Evolutionary conservation across 176 grass and related monocot species (phyloP).

Genomic region (Oryza australiensis): DNA sequence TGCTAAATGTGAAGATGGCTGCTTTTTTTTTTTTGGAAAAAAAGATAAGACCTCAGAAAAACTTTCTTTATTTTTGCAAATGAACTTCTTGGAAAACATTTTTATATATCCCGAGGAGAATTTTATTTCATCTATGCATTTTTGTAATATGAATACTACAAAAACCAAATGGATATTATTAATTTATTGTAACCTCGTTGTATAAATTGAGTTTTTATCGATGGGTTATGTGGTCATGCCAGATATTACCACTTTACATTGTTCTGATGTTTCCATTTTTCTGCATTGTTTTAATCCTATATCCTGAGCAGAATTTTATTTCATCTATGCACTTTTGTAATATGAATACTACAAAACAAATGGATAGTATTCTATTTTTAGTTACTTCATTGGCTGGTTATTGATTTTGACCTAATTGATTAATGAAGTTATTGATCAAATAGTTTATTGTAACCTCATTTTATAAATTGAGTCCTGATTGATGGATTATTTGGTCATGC

Average conservation of each 20-base stretch:
- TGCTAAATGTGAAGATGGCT: neutral
- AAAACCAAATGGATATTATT: neutral
- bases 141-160: neutral
- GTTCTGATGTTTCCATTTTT: slow-evolving; percentile 27
- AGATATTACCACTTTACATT: neutral
- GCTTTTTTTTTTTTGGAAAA: neutral
- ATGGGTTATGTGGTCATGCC: slow-evolving; percentile 4
- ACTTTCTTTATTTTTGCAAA: neutral
- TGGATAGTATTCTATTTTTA: neutral
- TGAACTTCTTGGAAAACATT: neutral
- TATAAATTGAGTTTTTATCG: neutral
- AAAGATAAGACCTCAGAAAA: neutral
- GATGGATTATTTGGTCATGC: slow-evolving; percentile 6
- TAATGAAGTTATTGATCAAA: too few species aligned
- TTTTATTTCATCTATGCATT: neutral
- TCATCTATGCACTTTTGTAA: neutral
- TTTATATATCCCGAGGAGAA: neutral
- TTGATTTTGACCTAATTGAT: neutral
- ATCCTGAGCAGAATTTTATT: neutral
- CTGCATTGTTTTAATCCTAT: slow-evolving; percentile 31
- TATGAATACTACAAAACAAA: neutral
- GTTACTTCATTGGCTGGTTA: neutral
- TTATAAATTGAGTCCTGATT: neutral
- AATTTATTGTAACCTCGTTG: neutral
- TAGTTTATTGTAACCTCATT: neutral